These are phyloP conservation scores for Spathaspora passalidarum DNA, from an alignment of 805 yeast genomes.

Conservation along the genomic window DNA sequence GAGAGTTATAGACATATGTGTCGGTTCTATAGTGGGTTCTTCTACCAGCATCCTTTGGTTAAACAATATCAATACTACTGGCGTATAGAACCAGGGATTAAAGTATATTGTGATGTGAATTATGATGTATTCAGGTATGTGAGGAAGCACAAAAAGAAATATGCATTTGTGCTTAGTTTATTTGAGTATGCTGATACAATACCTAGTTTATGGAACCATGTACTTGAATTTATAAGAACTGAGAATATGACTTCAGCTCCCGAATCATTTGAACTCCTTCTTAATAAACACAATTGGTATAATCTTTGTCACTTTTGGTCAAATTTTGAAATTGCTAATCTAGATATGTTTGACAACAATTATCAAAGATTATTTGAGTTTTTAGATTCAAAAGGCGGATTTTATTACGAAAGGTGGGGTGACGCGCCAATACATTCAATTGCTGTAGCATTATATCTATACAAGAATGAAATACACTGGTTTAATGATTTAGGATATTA, in stretches of 20 bases:
- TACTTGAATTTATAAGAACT: constrained; percentile 43
- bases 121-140: constrained; percentile 61
- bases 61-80: constrained; percentile 65
- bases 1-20: constrained; percentile 73
- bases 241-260: not conserved
- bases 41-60: constrained; percentile 58
- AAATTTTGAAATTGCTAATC: constrained; percentile 71
- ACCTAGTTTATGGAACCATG: constrained; percentile 59
- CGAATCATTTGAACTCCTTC: constrained; percentile 3
- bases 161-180: constrained; percentile 66
- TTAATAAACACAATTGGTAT: constrained; percentile 27
- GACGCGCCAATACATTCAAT: constrained; percentile 90
- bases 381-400: constrained; percentile 70
- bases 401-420: constrained; percentile 89
- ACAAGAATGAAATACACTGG: constrained; percentile 60
- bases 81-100: constrained; percentile 74
- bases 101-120: constrained; percentile 57
- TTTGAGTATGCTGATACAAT: constrained; percentile 64
- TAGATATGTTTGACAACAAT: constrained; percentile 61
- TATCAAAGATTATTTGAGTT: constrained; percentile 60
- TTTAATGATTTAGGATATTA: constrained; percentile 75
- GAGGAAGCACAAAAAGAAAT: constrained; percentile 52
- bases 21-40: constrained; percentile 50
- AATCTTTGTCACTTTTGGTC: constrained; percentile 84
- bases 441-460: constrained; percentile 61